These are phyloP conservation scores for Nicotiana knightiana DNA, from an alignment of 257 asterid genomes.

Conservation along the genomic window DNA sequence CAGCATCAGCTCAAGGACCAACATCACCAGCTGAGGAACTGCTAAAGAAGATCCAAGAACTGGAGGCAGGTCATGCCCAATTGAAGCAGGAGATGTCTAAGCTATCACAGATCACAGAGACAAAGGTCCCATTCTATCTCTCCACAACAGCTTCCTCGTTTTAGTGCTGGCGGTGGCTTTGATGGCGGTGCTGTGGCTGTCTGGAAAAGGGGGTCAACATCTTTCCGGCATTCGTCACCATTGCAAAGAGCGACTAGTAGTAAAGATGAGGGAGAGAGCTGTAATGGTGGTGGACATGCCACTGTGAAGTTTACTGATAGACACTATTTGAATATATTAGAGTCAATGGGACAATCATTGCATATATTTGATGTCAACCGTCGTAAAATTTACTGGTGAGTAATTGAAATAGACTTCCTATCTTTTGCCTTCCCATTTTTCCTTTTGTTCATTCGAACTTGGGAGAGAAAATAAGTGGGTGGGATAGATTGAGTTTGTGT, in stretches of 20 bases:
- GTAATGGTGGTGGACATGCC: slow-evolving; percentile 33
- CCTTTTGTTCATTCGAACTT: neutral
- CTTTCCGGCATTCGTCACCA: slow-evolving; percentile 75
- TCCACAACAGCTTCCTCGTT: slow-evolving; percentile 54
- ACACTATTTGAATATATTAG: slow-evolving; percentile 78
- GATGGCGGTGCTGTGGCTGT: slow-evolving; percentile 32
- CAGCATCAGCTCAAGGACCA: slow-evolving; percentile 18
- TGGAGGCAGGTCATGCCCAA: slow-evolving; percentile 73
- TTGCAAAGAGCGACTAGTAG: slow-evolving; percentile 67
- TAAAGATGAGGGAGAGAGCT: slow-evolving; percentile 7
- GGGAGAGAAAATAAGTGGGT: neutral
- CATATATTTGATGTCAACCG: slow-evolving; percentile 58
- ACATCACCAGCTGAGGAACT: slow-evolving; percentile 70
- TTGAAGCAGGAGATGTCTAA: slow-evolving; percentile 79
- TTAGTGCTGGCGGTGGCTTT: slow-evolving; percentile 16
- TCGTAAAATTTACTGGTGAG: slow-evolving; percentile 82
- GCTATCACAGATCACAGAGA: slow-evolving; percentile 29
- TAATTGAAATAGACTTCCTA: neutral
- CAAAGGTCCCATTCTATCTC: slow-evolving; percentile 84
- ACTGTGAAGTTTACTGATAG: slow-evolving; percentile 57
- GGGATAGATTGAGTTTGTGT: neutral
- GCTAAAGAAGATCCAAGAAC: slow-evolving; percentile 74
- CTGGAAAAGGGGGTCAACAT: slow-evolving; percentile 63
- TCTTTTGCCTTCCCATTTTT: neutral
- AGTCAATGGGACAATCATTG: slow-evolving; percentile 85